Evolutionary conservation across 495 filamentous ascomycete species (phyloP).

Genomic region (Penicillium lividum): DNA sequence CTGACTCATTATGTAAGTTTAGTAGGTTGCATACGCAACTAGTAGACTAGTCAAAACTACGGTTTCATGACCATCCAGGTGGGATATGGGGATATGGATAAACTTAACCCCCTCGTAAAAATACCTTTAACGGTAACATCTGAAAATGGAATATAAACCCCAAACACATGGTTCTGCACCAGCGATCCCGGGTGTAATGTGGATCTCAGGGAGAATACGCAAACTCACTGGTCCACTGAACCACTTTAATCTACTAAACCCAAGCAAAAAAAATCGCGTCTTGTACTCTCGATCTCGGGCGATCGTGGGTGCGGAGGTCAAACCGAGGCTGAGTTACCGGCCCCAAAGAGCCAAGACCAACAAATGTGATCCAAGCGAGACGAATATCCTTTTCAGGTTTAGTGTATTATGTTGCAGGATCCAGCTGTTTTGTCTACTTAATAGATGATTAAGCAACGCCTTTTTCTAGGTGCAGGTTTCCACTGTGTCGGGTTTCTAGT

Average conservation of each 20-base stretch:
- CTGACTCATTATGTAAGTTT: not conserved
- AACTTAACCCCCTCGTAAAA: not conserved
- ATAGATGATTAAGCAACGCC: not conserved
- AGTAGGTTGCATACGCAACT: not conserved
- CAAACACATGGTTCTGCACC: constrained; percentile 14
- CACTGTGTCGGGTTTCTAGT: not conserved
- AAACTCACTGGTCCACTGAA: not conserved
- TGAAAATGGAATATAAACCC: not conserved
- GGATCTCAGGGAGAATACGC: not conserved
- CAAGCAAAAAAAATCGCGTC: constrained; percentile 11
- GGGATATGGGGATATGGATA: not conserved
- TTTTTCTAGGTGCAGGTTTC: constrained; percentile 16
- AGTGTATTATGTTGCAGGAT: not conserved
- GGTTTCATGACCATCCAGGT: too few relatives aligned
- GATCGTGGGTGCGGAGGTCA: constrained; percentile 8
- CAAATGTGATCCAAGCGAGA: constrained; percentile 3
- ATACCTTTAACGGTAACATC: not conserved
- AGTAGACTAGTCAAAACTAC: too few relatives aligned
- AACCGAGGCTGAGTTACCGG: constrained; percentile 12
- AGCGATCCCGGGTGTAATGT: constrained; percentile 9
- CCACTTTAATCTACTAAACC: constrained; percentile 7
- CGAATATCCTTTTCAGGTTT: constrained; percentile 1
- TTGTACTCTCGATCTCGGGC: constrained; percentile 17
- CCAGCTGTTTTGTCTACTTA: not conserved
- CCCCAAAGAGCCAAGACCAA: not conserved